Percentiles rank a stretch among this genome's conserved stretches.
Evolutionary conservation across 768 basidiomycete genomes (phyloP).

Genomic region (Agrocybe chaxingu): DNA sequence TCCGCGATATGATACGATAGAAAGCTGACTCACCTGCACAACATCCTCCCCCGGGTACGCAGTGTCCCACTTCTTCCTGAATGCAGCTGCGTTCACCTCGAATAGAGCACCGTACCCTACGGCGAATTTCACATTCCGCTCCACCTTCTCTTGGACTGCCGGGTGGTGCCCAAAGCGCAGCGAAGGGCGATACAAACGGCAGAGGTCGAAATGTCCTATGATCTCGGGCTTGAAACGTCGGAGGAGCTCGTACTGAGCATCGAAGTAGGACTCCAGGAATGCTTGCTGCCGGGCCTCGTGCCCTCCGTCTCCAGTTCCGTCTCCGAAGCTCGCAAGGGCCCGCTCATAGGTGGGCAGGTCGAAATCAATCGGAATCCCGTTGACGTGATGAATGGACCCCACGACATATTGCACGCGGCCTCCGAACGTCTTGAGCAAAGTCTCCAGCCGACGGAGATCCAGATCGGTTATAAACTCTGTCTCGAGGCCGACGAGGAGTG

Average conservation of each 20-base stretch:
- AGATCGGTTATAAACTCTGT: constrained; percentile 79
- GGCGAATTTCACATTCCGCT: constrained; percentile 73
- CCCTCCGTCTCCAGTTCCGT: constrained; percentile 22
- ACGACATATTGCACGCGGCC: constrained; percentile 81
- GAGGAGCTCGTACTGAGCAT: constrained; percentile 76
- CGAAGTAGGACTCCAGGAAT: constrained; percentile 74
- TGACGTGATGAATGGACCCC: constrained; percentile 91
- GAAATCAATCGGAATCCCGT: constrained; percentile 88
- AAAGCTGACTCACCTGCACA: constrained; percentile 47
- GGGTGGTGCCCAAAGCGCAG: constrained; percentile 55
- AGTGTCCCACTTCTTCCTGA: constrained; percentile 85
- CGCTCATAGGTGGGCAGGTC: constrained; percentile 67
- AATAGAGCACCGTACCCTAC: constrained; percentile 86
- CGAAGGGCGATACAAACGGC: constrained; percentile 76
- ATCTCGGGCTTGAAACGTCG: constrained; percentile 77
- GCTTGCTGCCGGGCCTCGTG: constrained; percentile 33
- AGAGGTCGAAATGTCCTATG: constrained; percentile 92
- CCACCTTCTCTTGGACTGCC: constrained; percentile 58
- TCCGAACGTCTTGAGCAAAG: constrained; percentile 45
- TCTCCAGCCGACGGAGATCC: constrained; percentile 60
- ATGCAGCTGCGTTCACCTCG: constrained; percentile 89
- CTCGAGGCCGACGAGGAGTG: constrained; percentile 85
- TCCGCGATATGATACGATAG: neutral
- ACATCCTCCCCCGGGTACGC: constrained; percentile 84
- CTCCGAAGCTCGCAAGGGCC: constrained; percentile 46